Conservation (phyloP, 768 basidiomycete genomes). For the Boletales sp. region DNA sequence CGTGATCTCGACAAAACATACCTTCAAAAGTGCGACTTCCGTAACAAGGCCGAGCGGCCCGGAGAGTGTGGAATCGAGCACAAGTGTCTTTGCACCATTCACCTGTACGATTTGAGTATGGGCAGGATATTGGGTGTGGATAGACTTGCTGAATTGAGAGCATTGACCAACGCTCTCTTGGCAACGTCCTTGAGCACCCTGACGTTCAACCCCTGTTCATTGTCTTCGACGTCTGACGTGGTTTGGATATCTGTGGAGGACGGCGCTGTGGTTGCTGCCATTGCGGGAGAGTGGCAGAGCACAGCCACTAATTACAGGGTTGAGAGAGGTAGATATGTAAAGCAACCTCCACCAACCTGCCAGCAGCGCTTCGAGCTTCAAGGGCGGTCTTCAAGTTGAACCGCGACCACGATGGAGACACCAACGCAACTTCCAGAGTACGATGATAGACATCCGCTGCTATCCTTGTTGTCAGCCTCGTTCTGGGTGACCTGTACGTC, state of each 20-base stretch:
- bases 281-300: conserved; percentile 11
- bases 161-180: conserved; percentile 76
- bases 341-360: not conserved
- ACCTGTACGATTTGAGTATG: conserved; percentile 46
- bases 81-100: conserved; percentile 92
- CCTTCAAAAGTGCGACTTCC: conserved; percentile 91
- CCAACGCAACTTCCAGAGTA: conserved; percentile 14
- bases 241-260: conserved; percentile 37
- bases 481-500: conserved; percentile 82
- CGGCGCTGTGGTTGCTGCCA: conserved; percentile 26
- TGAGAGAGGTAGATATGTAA: conserved; percentile 6
- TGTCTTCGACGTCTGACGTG: conserved; percentile 30
- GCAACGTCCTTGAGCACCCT: conserved; percentile 73
- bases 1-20: conserved; percentile 26
- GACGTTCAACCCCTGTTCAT: conserved; percentile 50
- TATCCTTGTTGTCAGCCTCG: conserved; percentile 73
- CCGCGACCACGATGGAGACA: conserved; percentile 25
- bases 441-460: conserved; percentile 60
- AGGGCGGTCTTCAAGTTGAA: not conserved
- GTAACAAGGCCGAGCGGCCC: conserved; percentile 95
- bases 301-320: conserved; percentile 30
- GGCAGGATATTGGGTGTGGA: not conserved
- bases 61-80: conserved; percentile 83
- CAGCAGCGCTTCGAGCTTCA: not conserved
- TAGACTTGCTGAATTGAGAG: conserved; percentile 69